Evolutionary conservation across 208 protist genomes (phyloP), one percentile per base, ranked within the genome.

Genomic region (Phytomonas sp.): DNA sequence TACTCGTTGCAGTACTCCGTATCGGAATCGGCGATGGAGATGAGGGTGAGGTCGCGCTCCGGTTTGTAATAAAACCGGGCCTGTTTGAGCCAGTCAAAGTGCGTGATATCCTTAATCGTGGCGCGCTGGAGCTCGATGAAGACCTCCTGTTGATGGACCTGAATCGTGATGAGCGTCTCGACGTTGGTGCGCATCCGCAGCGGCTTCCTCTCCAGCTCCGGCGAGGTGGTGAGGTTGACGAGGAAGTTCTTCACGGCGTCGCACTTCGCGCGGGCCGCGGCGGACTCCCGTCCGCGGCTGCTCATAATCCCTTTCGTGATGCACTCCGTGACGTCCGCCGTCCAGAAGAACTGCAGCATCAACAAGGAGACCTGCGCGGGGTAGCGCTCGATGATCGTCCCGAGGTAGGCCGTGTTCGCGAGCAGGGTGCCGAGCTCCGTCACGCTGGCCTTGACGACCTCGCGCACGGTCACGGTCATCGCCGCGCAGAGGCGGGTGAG

Each of bases 261-360:
- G 71, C 86, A 96, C 79, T 96, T 93, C 67, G 78, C 82, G 61
- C 93, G 80, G 26, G 91, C 79, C 28, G 78, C 70, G 13, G 79
- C 74, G 56, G 94, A 88, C 60, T 93, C 86, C 80, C 93, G 88
- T 0, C 83, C 84, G 53, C 87, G 77, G 17, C 82, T 71, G 43
- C 88, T 78, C 90, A 96, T 96, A 70, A 84, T 78, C 60, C 90
- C 90, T 59, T 88, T 88, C 66, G 80, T 83, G 72, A 98, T 92
- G 70, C 91, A 96, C 36, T 98, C 88, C 75, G 97, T 96, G 68
- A 93, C 88, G 84, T 98, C 92, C 0, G 81, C 75, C n/a, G 97
- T 98, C 97, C 96, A 98, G 78, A 98, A 88, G 71, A 98, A 91
- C 86, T 98, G 97, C 65, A 99, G 85, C 81, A 96, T 97, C 0